Evolutionary conservation across 2,329 filamentous ascomycete species (phyloP).

Genomic region (Fusarium sarcochroum): DNA sequence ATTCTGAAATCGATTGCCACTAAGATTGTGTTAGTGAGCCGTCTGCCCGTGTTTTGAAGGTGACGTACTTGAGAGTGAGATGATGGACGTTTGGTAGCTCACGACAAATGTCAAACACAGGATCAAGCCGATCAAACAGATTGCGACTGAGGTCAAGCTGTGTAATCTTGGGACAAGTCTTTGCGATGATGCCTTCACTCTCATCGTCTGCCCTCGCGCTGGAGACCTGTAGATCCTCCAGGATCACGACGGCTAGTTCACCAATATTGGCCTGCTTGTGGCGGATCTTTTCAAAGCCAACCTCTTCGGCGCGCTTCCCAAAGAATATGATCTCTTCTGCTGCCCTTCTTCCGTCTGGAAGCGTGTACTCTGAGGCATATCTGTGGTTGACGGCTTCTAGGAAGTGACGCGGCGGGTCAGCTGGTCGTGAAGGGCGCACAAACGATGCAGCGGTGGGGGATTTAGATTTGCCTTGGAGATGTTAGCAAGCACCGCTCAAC

Average conservation of each 20-base stretch:
- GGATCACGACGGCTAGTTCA: slow-evolving; percentile 83
- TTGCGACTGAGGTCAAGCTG: slow-evolving; percentile 91
- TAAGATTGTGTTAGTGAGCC: slow-evolving; percentile 53
- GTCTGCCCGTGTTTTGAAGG: background rate
- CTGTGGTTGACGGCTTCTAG: slow-evolving; percentile 85
- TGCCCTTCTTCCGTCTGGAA: slow-evolving; percentile 54
- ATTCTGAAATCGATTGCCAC: slow-evolving; percentile 79
- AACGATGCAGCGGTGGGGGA: slow-evolving; percentile 86
- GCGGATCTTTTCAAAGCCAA: slow-evolving; percentile 95
- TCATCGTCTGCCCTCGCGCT: slow-evolving; percentile 52
- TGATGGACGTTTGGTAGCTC: slow-evolving; percentile 76
- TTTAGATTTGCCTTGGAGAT: slow-evolving; percentile 67
- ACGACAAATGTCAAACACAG: slow-evolving; percentile 78
- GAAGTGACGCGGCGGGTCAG: slow-evolving; percentile 79
- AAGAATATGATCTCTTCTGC: slow-evolving; percentile 73
- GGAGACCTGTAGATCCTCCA: slow-evolving; percentile 80
- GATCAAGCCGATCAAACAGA: slow-evolving; percentile 76
- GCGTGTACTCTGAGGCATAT: slow-evolving; percentile 75
- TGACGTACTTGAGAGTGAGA: slow-evolving; percentile 79
- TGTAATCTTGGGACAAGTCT: slow-evolving; percentile 75
- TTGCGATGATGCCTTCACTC: slow-evolving; percentile 57
- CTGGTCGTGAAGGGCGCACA: slow-evolving; percentile 80
- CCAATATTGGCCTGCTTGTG: slow-evolving; percentile 82
- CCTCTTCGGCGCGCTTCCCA: slow-evolving; percentile 89
- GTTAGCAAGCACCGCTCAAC: slow-evolving; percentile 7